Evolutionary conservation across 2,329 filamentous ascomycete species (phyloP).

Genomic region (Knoxdaviesia proteae): DNA sequence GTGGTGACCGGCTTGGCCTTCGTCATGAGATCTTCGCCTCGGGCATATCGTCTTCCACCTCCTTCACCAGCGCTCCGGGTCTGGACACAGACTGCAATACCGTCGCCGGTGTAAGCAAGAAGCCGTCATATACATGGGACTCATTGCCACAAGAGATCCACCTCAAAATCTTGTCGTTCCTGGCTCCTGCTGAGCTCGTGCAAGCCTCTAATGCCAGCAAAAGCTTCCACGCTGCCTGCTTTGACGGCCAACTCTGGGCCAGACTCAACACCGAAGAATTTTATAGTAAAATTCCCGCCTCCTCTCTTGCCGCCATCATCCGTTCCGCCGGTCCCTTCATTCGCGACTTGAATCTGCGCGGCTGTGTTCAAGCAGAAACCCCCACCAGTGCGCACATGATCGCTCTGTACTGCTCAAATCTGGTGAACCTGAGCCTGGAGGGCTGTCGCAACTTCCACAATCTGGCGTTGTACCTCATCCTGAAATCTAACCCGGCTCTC

Average conservation of each 20-base stretch:
- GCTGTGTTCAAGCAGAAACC: slow-evolving; percentile 74
- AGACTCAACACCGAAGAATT: slow-evolving; percentile 69
- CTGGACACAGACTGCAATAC: no score
- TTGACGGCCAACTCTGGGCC: slow-evolving; percentile 87
- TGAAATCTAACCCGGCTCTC: slow-evolving; percentile 53
- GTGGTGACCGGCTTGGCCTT: no score
- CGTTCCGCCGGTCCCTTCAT: slow-evolving; percentile 73
- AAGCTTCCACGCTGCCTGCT: slow-evolving; percentile 63
- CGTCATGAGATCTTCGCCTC: no score
- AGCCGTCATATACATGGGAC: slow-evolving; percentile 49
- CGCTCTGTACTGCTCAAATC: slow-evolving; percentile 66
- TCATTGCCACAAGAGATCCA: slow-evolving; percentile 67
- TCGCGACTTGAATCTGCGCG: slow-evolving; percentile 71
- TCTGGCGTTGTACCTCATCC: slow-evolving; percentile 56
- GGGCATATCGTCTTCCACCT: no score
- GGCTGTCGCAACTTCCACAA: slow-evolving; percentile 71
- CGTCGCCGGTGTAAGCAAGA: slow-evolving; percentile 8
- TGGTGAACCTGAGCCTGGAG: slow-evolving; percentile 73
- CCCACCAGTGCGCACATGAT: slow-evolving; percentile 59
- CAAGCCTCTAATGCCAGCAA: slow-evolving; percentile 58
- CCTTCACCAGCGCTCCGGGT: no score
- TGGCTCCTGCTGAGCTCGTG: slow-evolving; percentile 65
- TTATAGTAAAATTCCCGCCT: slow-evolving; percentile 69
- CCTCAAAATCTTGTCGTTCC: slow-evolving; percentile 53
- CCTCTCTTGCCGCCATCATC: slow-evolving; percentile 70